phyloP scores from a whole-genome alignment of 768 basidiomycete genomes.

The Boletus reticulatus region DNA sequence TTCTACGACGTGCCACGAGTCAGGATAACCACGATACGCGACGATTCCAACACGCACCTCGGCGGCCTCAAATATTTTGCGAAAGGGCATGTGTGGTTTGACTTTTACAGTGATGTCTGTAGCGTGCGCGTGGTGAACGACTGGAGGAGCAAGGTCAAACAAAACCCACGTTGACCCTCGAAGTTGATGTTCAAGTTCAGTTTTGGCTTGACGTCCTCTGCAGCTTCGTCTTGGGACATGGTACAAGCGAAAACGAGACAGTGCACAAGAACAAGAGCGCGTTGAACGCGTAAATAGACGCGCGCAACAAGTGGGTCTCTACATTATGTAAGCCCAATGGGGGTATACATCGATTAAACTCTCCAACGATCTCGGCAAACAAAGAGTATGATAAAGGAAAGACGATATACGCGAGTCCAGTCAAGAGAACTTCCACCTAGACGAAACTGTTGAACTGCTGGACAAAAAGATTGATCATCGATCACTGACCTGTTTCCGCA shows the following conservation, averaged over 20 bases:
- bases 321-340: slow-evolving; percentile 20
- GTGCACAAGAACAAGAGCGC: background rate
- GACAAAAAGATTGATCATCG: background rate
- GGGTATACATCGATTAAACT: slow-evolving; percentile 25
- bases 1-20: slow-evolving; percentile 36
- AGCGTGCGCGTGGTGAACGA: background rate
- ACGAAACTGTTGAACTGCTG: background rate
- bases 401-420: background rate
- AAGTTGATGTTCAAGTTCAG: slow-evolving; percentile 57
- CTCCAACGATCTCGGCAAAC: background rate
- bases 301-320: slow-evolving; percentile 2
- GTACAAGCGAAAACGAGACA: background rate
- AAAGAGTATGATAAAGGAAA: slow-evolving; percentile 6
- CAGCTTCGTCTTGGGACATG: slow-evolving; percentile 34
- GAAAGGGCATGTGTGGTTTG: slow-evolving; percentile 58
- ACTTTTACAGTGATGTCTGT: slow-evolving; percentile 68
- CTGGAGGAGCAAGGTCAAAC: background rate
- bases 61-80: slow-evolving; percentile 65
- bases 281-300: slow-evolving; percentile 15
- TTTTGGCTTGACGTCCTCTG: slow-evolving; percentile 64
- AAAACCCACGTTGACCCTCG: slow-evolving; percentile 50
- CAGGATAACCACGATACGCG: background rate
- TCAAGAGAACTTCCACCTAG: slow-evolving; percentile 66
- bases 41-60: slow-evolving; percentile 44
- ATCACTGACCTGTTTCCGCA: slow-evolving; percentile 57